phyloP scores from a whole-genome alignment of 768 basidiomycete genomes.

The Daedaleopsis nitida region DNA sequence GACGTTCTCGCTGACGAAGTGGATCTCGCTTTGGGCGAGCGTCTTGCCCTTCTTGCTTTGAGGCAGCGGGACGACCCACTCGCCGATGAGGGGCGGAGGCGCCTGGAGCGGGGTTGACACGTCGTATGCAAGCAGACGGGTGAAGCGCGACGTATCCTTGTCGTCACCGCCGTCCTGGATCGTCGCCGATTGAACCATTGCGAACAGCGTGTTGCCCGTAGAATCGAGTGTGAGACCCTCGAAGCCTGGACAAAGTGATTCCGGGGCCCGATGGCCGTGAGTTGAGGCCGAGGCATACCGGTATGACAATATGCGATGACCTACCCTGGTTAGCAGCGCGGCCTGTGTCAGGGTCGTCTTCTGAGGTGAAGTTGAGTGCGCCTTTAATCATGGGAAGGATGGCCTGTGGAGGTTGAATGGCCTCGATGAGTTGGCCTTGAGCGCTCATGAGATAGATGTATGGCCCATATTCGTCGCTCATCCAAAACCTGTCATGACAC shows the following conservation, averaged over 20 bases:
- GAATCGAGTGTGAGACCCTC: conserved; percentile 59
- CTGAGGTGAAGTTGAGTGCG: conserved; percentile 54
- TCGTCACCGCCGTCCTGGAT: conserved; percentile 62
- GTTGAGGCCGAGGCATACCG: no score
- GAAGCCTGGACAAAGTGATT: conserved; percentile 47
- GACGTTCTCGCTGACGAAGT: conserved; percentile 52
- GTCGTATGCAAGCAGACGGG: conserved; percentile 59
- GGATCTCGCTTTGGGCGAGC: conserved; percentile 55
- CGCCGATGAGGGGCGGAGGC: conserved; percentile 47
- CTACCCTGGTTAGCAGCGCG: conserved; percentile 57
- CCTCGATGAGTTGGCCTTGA: conserved; percentile 50
- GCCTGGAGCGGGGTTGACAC: conserved; percentile 36
- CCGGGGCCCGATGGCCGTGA: no score
- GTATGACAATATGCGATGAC: background rate
- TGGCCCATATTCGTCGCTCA: conserved; percentile 71
- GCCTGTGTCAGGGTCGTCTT: conserved; percentile 50
- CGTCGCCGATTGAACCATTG: conserved; percentile 61
- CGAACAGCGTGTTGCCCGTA: conserved; percentile 53
- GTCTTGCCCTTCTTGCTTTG: conserved; percentile 54
- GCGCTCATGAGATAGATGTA: conserved; percentile 59
- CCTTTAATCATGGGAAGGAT: conserved; percentile 53
- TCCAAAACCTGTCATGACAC: conserved; percentile 50
- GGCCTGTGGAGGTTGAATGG: conserved; percentile 60
- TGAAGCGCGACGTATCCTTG: conserved; percentile 50
- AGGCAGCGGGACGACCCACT: conserved; percentile 63